Evolutionary conservation across 2,329 filamentous ascomycete genomes (phyloP).

Genomic region (Penicillium thymicola): DNA sequence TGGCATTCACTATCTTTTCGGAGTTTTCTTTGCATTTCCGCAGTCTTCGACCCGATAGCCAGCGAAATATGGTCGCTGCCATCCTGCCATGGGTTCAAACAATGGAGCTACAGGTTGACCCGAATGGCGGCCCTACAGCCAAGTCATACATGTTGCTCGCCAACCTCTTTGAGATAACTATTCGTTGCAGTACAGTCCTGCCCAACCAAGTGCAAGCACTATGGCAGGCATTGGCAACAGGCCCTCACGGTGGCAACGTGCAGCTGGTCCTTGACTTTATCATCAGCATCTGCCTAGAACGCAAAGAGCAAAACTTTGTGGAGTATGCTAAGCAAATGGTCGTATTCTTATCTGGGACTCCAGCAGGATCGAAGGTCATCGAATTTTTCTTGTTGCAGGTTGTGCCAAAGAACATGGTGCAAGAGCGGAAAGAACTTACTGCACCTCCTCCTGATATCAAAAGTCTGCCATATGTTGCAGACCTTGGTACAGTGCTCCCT

Average conservation of each 20-base stretch:
- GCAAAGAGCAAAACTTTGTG: constrained; percentile 95
- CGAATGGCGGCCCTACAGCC: constrained; percentile 83
- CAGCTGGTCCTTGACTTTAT: constrained; percentile 94
- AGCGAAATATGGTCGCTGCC: constrained; percentile 90
- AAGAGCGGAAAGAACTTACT: constrained; percentile 71
- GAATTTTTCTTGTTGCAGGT: constrained; percentile 92
- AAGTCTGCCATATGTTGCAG: constrained; percentile 82
- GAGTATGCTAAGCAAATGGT: constrained; percentile 98
- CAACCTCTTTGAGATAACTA: constrained; percentile 94
- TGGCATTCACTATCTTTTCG: constrained; percentile 92
- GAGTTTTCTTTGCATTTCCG: constrained; percentile 95
- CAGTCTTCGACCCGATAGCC: constrained; percentile 73
- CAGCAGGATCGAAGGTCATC: constrained; percentile 81
- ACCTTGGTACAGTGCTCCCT: constrained; percentile 73
- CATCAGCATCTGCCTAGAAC: constrained; percentile 86
- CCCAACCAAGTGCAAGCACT: constrained; percentile 97
- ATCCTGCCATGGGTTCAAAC: constrained; percentile 95
- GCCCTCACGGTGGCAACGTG: constrained; percentile 89
- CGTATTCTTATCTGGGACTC: constrained; percentile 87
- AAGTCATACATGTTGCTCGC: constrained; percentile 92
- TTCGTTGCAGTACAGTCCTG: constrained; percentile 79
- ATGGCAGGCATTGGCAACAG: constrained; percentile 93
- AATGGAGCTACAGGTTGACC: constrained; percentile 87
- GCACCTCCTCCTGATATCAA: constrained; percentile 65
- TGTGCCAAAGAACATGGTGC: constrained; percentile 94